phyloP scores from a whole-genome alignment of 2,329 filamentous ascomycete species.

The Hypoxylon sp. region DNA sequence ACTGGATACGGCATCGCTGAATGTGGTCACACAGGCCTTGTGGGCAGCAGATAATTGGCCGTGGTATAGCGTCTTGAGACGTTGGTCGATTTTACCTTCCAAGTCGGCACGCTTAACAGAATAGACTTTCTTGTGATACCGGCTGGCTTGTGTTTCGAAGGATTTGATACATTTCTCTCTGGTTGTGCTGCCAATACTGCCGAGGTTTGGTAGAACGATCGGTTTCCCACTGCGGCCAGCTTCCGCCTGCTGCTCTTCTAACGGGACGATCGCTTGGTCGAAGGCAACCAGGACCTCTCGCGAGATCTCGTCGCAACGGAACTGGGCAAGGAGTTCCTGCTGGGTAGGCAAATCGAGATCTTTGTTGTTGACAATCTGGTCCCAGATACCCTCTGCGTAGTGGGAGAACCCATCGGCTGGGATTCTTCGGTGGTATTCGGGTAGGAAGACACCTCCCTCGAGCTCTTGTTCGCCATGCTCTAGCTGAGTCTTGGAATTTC shows the following conservation, averaged over 20 bases:
- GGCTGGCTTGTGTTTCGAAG: slow-evolving; percentile 92
- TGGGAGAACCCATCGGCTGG: slow-evolving; percentile 96
- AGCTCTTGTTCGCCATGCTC: slow-evolving; percentile 78
- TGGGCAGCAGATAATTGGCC: slow-evolving; percentile 91
- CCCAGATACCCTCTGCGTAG: slow-evolving; percentile 96
- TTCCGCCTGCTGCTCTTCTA: slow-evolving; percentile 89
- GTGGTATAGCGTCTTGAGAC: slow-evolving; percentile 88
- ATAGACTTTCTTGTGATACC: slow-evolving; percentile 98
- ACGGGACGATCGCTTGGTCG: slow-evolving; percentile 82
- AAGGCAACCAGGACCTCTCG: slow-evolving; percentile 89
- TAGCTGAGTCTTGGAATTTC: slow-evolving; percentile 73
- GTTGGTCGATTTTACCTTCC: slow-evolving; percentile 86
- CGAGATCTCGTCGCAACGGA: slow-evolving; percentile 96
- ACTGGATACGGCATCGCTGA: slow-evolving; percentile 87
- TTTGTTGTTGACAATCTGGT: slow-evolving; percentile 99
- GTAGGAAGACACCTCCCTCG: slow-evolving; percentile 86
- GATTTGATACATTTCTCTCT: slow-evolving; percentile 81
- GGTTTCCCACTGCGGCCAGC: slow-evolving; percentile 80
- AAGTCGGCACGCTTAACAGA: slow-evolving; percentile 87
- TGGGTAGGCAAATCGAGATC: slow-evolving; percentile 96
- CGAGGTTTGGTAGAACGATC: slow-evolving; percentile 81
- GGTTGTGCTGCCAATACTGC: slow-evolving; percentile 78
- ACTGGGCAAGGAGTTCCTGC: slow-evolving; percentile 96
- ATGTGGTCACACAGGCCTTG: slow-evolving; percentile 86
- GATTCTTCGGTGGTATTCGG: slow-evolving; percentile 95